phyloP scores from a whole-genome alignment of 176 grass and related monocot species.

The Hsuehochloa calcarea region DNA sequence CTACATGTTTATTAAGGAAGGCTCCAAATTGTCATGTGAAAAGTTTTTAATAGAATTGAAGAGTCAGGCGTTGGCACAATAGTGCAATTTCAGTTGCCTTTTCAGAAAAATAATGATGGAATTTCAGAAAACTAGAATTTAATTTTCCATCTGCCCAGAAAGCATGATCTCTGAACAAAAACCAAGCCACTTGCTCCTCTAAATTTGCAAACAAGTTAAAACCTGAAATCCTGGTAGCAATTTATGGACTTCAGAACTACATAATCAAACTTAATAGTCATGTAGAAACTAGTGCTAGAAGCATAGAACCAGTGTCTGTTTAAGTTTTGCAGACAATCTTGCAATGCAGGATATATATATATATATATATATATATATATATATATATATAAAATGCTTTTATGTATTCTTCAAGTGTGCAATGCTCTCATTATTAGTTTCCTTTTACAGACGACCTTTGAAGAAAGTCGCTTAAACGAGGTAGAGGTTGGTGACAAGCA shows the following conservation, averaged over 20 bases:
- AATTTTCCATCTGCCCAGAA: background rate
- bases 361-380: too few relatives aligned
- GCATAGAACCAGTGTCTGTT: background rate
- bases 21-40: background rate
- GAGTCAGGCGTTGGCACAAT: background rate
- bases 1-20: background rate
- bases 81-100: background rate
- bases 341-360: background rate
- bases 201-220: background rate
- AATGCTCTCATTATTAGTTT: conserved; percentile 30
- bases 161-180: background rate
- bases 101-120: background rate
- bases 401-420: background rate
- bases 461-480: conserved; percentile 80
- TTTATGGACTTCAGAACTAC: background rate
- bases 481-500: conserved; percentile 75
- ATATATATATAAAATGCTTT: too few relatives aligned
- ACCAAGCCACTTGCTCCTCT: background rate
- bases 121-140: background rate
- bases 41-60: background rate
- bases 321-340: background rate
- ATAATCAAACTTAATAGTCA: background rate
- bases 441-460: conserved; percentile 51
- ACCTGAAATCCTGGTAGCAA: background rate
- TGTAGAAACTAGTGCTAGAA: conserved; percentile 10